phyloP scores from a whole-genome alignment of 2,329 filamentous ascomycete genomes.

The Rhynchosporium agropyri region DNA sequence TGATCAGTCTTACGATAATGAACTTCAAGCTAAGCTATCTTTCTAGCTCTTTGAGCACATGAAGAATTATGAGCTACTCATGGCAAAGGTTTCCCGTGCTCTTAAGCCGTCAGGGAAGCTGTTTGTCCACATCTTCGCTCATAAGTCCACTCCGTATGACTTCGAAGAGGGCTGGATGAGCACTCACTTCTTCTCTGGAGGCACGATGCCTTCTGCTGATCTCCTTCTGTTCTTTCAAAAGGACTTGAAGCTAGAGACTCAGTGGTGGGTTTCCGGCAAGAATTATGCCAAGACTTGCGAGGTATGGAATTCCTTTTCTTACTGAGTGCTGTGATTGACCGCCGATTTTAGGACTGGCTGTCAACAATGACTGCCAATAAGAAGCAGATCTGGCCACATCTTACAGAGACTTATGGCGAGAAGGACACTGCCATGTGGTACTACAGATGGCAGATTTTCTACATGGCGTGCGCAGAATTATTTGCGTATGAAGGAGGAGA shows the following conservation, averaged over 20 bases:
- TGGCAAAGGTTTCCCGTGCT: conserved; percentile 62
- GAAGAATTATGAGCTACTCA: conserved; percentile 72
- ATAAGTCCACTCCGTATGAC: conserved; percentile 67
- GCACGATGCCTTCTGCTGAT: conserved; percentile 71
- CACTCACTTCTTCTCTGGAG: conserved; percentile 72
- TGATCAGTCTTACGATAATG: not conserved
- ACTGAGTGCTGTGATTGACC: conserved; percentile 11
- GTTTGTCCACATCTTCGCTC: conserved; percentile 70
- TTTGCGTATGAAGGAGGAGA: conserved; percentile 68
- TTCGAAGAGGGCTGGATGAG: conserved; percentile 77
- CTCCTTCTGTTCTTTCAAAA: conserved; percentile 68
- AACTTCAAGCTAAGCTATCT: conserved; percentile 17
- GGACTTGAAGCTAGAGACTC: conserved; percentile 59
- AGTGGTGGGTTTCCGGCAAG: conserved; percentile 72
- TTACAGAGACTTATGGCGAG: conserved; percentile 67
- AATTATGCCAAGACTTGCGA: conserved; percentile 73
- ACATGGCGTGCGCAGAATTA: conserved; percentile 70
- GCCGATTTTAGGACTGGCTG: conserved; percentile 57
- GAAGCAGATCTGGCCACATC: conserved; percentile 62
- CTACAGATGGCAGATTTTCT: conserved; percentile 72
- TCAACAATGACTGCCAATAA: conserved; percentile 61
- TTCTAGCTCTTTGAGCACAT: conserved; percentile 72
- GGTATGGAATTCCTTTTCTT: conserved; percentile 44
- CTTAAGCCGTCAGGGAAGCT: conserved; percentile 66
- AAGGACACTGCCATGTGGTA: conserved; percentile 64